Evolutionary conservation across 495 filamentous ascomycete genomes (phyloP).

Genomic region (Copromyces sp.): DNA sequence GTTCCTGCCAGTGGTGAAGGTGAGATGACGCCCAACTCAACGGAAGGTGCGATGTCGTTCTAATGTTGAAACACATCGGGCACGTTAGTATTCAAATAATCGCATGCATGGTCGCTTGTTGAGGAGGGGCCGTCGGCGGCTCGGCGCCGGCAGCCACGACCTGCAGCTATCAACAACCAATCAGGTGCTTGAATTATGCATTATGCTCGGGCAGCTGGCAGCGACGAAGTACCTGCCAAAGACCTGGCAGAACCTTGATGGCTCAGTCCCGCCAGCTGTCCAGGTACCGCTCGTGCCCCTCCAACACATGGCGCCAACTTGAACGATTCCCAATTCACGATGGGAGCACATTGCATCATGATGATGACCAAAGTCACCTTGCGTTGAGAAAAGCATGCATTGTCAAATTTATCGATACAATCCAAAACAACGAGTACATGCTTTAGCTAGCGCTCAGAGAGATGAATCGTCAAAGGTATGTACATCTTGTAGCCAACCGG

Average conservation of each 20-base stretch:
- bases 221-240: background rate
- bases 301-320: background rate
- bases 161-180: background rate
- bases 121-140: background rate
- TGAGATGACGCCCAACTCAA: background rate
- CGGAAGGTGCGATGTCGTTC: background rate
- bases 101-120: background rate
- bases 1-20: background rate
- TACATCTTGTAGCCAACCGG: background rate
- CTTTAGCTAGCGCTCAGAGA: fast-evolving
- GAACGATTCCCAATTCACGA: background rate
- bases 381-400: background rate
- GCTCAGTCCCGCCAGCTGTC: background rate
- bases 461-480: background rate
- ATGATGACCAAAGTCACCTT: background rate
- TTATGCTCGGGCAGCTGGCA: background rate
- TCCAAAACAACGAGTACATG: background rate
- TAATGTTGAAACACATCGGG: too few species aligned
- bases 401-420: background rate
- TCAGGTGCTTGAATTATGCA: background rate
- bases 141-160: background rate
- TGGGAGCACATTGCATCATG: background rate
- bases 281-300: background rate
- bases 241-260: background rate
- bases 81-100: too few species aligned